Evolutionary conservation across 192 early-diverging fungal species (phyloP), one percentile per base, ranked within the genome.

Genomic region (Coemansia sp.): DNA sequence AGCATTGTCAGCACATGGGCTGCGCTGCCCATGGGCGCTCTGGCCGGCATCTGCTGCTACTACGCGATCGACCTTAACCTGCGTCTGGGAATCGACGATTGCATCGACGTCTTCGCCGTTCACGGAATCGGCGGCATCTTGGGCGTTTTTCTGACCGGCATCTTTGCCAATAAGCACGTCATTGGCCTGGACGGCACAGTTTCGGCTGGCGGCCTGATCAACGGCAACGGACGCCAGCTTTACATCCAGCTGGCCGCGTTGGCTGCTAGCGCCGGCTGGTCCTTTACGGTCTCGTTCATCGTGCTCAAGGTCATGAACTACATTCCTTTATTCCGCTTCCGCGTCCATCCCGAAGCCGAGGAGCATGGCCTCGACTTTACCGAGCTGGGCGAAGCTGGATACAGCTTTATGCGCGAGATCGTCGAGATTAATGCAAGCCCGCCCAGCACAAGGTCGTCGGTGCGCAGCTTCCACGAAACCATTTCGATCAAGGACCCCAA

Each of bases 101-200:
- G 89, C 47, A 79, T 95, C 35, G 94, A 94, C 64, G 92, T 88
- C 18, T 91, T 87, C 72, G 91, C 86, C 45, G 85, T 89, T 13
- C 89, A 91, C 70, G 90, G 86, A 32, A 72, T 88, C 29, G 87
- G 86, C 29, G 89, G 89, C 28, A 56, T 87, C 29, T 72, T 90
- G 45, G 95, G 95, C 46, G 86, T 87, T 60, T 68, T 98, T n/a
- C 74, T 95, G 23, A 95, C 94, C 5, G 95, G 94, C 64, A 58
- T 98, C 23, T 98, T 96, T 83, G 94, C 95, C 19, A 83, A 92
- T 64, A 78, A 84, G 36, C 83, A 71, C 55, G 83, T 95, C 74
- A 89, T 89, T 1, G 74, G 39, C 13, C 71, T 95, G 34, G 91
- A 95, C 65, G 77, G 77, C 27, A 70, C 48, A 0, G 34, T 55